Evolutionary conservation across 768 basidiomycete genomes (phyloP).

Genomic region (Tubosaeta brunneosetosa): DNA sequence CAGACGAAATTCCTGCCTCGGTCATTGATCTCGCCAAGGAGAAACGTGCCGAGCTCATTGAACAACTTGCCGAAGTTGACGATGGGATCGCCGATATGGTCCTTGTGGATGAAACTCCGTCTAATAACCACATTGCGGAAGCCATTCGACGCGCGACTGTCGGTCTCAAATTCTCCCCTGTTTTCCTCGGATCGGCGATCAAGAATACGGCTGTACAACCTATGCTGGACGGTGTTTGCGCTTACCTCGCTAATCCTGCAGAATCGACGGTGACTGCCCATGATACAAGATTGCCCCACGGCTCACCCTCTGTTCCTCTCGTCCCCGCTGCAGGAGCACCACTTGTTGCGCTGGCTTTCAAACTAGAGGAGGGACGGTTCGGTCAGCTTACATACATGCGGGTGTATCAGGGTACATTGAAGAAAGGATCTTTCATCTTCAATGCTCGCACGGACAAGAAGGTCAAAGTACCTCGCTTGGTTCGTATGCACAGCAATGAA

Average conservation of each 20-base stretch:
- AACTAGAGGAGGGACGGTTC: slow-evolving; percentile 95
- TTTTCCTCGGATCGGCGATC: slow-evolving; percentile 94
- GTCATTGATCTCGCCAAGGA: slow-evolving; percentile 69
- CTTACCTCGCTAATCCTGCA: slow-evolving; percentile 88
- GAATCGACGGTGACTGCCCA: slow-evolving; percentile 78
- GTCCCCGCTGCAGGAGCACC: slow-evolving; percentile 82
- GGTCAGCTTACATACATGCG: slow-evolving; percentile 98
- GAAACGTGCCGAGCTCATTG: slow-evolving; percentile 89
- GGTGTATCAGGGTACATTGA: slow-evolving; percentile 93
- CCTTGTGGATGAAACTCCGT: slow-evolving; percentile 77
- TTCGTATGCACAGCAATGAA: slow-evolving; percentile 97
- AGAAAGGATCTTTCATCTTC: slow-evolving; percentile 78
- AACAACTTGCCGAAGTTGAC: slow-evolving; percentile 94
- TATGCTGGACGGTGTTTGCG: slow-evolving; percentile 89
- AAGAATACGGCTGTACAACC: slow-evolving; percentile 97
- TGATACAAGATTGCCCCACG: slow-evolving; percentile 65
- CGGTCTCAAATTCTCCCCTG: slow-evolving; percentile 87
- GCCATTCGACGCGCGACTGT: slow-evolving; percentile 91
- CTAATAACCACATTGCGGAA: slow-evolving; percentile 63
- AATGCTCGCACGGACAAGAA: slow-evolving; percentile 95
- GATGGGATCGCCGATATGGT: slow-evolving; percentile 91
- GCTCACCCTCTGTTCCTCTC: slow-evolving; percentile 68
- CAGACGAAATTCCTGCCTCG: slow-evolving; percentile 81
- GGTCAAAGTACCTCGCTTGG: slow-evolving; percentile 93
- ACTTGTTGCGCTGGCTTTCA: slow-evolving; percentile 93